phyloP scores from a whole-genome alignment of 1,284 basidiomycete genomes.

The Leccinum angustisporum region DNA sequence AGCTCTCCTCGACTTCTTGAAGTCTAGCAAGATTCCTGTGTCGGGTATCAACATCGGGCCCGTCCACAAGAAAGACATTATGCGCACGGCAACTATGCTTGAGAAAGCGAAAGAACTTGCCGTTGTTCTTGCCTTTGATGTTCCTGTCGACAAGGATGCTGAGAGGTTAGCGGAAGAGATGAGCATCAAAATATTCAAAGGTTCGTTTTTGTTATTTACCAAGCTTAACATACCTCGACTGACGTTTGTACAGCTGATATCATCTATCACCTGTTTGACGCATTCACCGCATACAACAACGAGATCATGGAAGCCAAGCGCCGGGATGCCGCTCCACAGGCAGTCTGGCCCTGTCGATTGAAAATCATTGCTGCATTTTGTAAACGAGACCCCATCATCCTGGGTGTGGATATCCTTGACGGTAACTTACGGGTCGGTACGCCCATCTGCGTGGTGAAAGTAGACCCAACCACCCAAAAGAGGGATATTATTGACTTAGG shows the following conservation, averaged over 20 bases:
- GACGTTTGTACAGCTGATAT: slow-evolving; percentile 71
- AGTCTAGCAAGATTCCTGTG: slow-evolving; percentile 94
- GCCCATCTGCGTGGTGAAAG: slow-evolving; percentile 92
- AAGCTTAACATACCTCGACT: slow-evolving; percentile 1
- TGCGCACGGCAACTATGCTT: slow-evolving; percentile 92
- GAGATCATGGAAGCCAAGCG: slow-evolving; percentile 94
- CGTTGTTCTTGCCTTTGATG: slow-evolving; percentile 96
- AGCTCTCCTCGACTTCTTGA: slow-evolving; percentile 95
- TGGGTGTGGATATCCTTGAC: slow-evolving; percentile 96
- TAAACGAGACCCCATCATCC: slow-evolving; percentile 96
- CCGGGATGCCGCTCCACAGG: slow-evolving; percentile 89
- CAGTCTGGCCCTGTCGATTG: slow-evolving; percentile 96
- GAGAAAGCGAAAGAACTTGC: slow-evolving; percentile 96
- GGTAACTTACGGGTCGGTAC: slow-evolving; percentile 93
- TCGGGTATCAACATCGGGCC: slow-evolving; percentile 98
- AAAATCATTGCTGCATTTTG: slow-evolving; percentile 93
- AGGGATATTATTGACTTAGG: slow-evolving; percentile 91
- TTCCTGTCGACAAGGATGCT: slow-evolving; percentile 90
- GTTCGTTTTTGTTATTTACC: slow-evolving; percentile 38
- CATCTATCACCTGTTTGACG: slow-evolving; percentile 98
- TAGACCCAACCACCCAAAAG: slow-evolving; percentile 83
- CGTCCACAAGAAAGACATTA: slow-evolving; percentile 94
- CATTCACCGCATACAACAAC: slow-evolving; percentile 95
- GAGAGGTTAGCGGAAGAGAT: slow-evolving; percentile 91
- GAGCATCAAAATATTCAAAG: slow-evolving; percentile 93